Evolutionary conservation across 1,284 basidiomycete species (phyloP).

Genomic region (Sanghuangporus baumii): DNA sequence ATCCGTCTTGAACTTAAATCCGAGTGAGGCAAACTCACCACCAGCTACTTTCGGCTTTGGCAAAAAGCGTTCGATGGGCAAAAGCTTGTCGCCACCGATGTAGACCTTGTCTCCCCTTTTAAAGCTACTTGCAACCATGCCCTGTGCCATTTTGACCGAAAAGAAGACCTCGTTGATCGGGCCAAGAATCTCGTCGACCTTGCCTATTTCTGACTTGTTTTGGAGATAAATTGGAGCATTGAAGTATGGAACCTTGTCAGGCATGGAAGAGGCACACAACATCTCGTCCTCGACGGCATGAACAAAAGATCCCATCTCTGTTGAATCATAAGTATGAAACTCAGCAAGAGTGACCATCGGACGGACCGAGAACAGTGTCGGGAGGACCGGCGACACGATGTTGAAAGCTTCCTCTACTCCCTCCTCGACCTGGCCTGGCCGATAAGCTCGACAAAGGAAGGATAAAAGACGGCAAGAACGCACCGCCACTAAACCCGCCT

Average conservation of each 20-base stretch:
- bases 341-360: background rate
- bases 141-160: constrained; percentile 95
- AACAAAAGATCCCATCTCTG: constrained; percentile 85
- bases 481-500: constrained; percentile 8
- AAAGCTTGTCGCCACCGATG: constrained; percentile 92
- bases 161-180: constrained; percentile 99
- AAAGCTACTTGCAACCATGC: constrained; percentile 94
- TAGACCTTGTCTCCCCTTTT: constrained; percentile 98
- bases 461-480: background rate
- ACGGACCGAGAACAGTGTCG: constrained; percentile 73
- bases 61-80: constrained; percentile 95
- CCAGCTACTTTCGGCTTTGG: constrained; percentile 89
- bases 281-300: constrained; percentile 99
- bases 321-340: background rate
- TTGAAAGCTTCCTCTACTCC: constrained; percentile 62
- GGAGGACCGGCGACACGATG: constrained; percentile 79
- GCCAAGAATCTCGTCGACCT: constrained; percentile 94
- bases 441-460: background rate
- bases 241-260: constrained; percentile 96
- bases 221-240: constrained; percentile 98
- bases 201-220: constrained; percentile 95
- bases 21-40: constrained; percentile 39
- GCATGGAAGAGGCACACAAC: constrained; percentile 84
- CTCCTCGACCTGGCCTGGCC: constrained; percentile 37
- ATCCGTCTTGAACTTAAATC: constrained; percentile 16